Percentiles rank a stretch among this genome's conserved stretches.
phyloP scores from a whole-genome alignment of 495 filamentous ascomycete genomes.

The Aspergillus ostianus region DNA sequence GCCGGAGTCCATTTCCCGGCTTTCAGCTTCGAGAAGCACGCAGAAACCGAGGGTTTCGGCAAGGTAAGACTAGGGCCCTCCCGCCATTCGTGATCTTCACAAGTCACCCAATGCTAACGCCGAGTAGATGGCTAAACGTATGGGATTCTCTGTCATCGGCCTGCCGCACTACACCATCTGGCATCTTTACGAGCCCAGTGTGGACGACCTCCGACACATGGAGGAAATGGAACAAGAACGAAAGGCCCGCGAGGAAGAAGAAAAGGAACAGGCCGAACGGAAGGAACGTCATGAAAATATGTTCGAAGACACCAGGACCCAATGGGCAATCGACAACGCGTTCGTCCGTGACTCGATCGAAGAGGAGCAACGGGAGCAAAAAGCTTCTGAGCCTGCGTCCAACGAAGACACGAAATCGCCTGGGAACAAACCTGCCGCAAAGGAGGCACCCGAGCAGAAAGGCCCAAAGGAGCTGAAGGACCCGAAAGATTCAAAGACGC shows the following conservation, averaged over 20 bases:
- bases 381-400: not conserved
- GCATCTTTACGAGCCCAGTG: constrained; percentile 98
- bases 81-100: not conserved
- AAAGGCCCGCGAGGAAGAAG: constrained; percentile 67
- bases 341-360: constrained; percentile 66
- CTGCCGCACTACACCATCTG: constrained; percentile 98
- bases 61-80: constrained; percentile 61
- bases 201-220: constrained; percentile 97
- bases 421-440: not conserved
- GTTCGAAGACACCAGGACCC: constrained; percentile 64
- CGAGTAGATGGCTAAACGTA: constrained; percentile 87
- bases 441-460: constrained; percentile 1
- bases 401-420: constrained; percentile 2
- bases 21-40: constrained; percentile 98
- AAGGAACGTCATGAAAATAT: constrained; percentile 26
- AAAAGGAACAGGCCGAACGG: constrained; percentile 62
- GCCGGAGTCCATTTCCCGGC: constrained; percentile 96
- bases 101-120: constrained; percentile 28
- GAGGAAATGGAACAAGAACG: constrained; percentile 90
- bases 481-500: constrained; percentile 1
- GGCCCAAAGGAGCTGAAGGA: no score
- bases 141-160: constrained; percentile 95
- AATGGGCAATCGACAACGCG: constrained; percentile 84
- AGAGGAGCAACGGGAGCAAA: constrained; percentile 43
- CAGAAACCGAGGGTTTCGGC: constrained; percentile 97